These are phyloP conservation scores for Diaporthe sp. DNA, from an alignment of 2,329 filamentous ascomycete species.

Conservation along the genomic window DNA sequence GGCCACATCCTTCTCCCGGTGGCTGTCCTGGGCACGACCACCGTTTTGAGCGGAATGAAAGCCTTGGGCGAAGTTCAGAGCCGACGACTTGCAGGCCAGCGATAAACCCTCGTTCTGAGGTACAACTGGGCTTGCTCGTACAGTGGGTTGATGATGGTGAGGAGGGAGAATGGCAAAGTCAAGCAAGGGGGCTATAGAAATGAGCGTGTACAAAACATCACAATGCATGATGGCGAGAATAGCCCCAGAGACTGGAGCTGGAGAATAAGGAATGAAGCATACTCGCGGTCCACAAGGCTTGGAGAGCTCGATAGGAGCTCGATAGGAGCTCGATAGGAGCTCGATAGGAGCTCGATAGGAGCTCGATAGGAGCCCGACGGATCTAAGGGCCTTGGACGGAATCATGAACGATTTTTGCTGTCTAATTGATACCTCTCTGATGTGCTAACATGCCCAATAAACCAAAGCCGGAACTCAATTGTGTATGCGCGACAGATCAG, in stretches of 20 bases:
- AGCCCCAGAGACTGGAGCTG: neutral
- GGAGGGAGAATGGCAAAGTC: neutral
- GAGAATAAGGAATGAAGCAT: neutral
- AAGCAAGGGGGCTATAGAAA: neutral
- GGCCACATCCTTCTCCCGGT: conserved; percentile 88
- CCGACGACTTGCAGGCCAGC: conserved; percentile 80
- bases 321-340: neutral
- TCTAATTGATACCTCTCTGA: neutral
- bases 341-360: neutral
- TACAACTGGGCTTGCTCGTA: neutral
- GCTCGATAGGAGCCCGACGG: no score
- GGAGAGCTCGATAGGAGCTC: neutral
- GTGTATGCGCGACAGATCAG: neutral
- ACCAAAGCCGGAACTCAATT: neutral
- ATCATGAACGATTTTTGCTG: neutral
- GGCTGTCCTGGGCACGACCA: conserved; percentile 72
- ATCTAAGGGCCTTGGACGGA: neutral
- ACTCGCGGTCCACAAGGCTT: neutral
- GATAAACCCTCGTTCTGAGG: conserved; percentile 48
- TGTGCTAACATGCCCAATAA: neutral
- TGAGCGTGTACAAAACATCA: conserved; percentile 29
- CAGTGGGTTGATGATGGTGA: neutral
- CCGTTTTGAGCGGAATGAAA: conserved; percentile 88
- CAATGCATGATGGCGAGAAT: conserved; percentile 19
- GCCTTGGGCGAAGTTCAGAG: conserved; percentile 94